phyloP scores from a whole-genome alignment of 2,329 filamentous ascomycete genomes.

The Metarhizium robertsii region DNA sequence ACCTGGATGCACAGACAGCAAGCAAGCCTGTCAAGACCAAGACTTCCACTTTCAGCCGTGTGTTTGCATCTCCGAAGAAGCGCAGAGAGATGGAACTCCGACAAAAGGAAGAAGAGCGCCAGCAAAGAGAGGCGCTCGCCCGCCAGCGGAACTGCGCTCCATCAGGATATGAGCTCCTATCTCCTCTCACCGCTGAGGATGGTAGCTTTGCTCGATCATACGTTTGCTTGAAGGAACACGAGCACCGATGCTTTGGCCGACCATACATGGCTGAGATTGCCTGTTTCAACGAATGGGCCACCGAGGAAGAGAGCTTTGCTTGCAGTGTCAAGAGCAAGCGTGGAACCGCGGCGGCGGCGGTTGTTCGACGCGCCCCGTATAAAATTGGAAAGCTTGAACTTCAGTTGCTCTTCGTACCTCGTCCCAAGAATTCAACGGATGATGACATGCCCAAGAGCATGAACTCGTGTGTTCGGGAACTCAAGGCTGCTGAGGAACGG shows the following conservation, averaged over 20 bases:
- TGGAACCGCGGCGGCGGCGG: constrained; percentile 51
- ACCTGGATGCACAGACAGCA: constrained; percentile 44
- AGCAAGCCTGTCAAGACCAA: constrained; percentile 59
- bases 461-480: constrained; percentile 89
- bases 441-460: constrained; percentile 99
- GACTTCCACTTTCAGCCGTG: constrained; percentile 79
- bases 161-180: constrained; percentile 77
- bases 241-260: constrained; percentile 77
- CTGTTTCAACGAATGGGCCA: constrained; percentile 98
- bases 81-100: constrained; percentile 87
- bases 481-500: constrained; percentile 80
- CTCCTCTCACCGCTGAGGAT: constrained; percentile 78
- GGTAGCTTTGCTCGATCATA: constrained; percentile 93
- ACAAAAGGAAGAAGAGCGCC: constrained; percentile 67
- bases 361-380: constrained; percentile 84
- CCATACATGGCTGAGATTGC: constrained; percentile 82
- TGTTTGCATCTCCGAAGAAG: constrained; percentile 93
- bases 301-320: constrained; percentile 67
- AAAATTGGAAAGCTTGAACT: constrained; percentile 90
- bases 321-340: constrained; percentile 95
- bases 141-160: constrained; percentile 54
- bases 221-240: constrained; percentile 87
- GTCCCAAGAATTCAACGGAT: constrained; percentile 75
- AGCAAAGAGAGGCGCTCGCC: constrained; percentile 54
- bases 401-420: constrained; percentile 89